These are phyloP conservation scores for Neofusicoccum ribis DNA, from an alignment of 2,329 filamentous ascomycete species.

Conservation along the genomic window DNA sequence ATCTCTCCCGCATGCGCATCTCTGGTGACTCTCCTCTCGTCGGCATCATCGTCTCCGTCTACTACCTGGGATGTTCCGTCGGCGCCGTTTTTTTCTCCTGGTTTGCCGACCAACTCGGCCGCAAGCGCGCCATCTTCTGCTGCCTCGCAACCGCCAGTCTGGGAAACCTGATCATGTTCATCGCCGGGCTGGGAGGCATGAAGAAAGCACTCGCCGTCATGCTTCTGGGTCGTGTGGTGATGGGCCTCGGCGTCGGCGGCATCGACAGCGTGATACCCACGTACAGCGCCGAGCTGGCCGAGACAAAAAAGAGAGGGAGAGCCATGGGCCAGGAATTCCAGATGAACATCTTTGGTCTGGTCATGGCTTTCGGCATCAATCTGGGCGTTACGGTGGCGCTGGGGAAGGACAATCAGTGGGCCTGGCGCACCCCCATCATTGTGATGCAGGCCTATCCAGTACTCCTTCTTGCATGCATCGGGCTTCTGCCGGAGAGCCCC, in stretches of 20 bases:
- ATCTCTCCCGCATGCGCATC: conserved; percentile 60
- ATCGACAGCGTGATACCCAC: conserved; percentile 63
- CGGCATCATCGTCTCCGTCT: conserved; percentile 61
- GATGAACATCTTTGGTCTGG: conserved; percentile 63
- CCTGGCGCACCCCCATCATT: conserved; percentile 62
- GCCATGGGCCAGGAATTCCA: conserved; percentile 65
- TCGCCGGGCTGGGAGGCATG: conserved; percentile 51
- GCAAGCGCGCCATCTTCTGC: conserved; percentile 57
- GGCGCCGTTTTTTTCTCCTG: conserved; percentile 60
- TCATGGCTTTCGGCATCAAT: conserved; percentile 63
- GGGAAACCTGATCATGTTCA: conserved; percentile 62
- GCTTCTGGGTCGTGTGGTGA: conserved; percentile 53
- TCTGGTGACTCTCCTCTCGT: conserved; percentile 52
- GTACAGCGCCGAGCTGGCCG: conserved; percentile 58
- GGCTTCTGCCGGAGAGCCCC: conserved; percentile 57
- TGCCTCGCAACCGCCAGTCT: conserved; percentile 56
- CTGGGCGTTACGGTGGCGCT: conserved; percentile 54
- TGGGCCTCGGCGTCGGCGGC: conserved; percentile 61
- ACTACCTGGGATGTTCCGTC: conserved; percentile 62
- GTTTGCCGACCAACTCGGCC: conserved; percentile 54
- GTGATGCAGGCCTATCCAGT: conserved; percentile 62
- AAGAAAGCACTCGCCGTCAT: conserved; percentile 49
- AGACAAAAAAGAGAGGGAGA: conserved; percentile 58
- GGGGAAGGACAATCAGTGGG: conserved; percentile 60
- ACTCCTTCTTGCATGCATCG: conserved; percentile 54